These are phyloP conservation scores for Inonotus obliquus DNA, from an alignment of 1,284 basidiomycete species.

Conservation along the genomic window DNA sequence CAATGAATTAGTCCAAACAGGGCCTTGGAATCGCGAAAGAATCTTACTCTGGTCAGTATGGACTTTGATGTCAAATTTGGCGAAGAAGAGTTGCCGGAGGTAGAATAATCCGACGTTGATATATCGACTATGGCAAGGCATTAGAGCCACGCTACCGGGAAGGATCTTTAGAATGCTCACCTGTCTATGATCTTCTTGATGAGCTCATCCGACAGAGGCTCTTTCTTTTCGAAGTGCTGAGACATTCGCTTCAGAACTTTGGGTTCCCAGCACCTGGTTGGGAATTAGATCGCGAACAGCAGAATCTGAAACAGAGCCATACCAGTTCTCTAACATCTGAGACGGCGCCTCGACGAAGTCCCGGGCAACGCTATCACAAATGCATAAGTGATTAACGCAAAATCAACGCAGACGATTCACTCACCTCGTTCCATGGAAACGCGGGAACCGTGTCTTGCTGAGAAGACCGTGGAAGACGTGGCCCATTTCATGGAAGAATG, in stretches of 20 bases:
- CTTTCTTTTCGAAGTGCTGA: constrained; percentile 70
- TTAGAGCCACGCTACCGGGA: neutral
- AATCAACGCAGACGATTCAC: constrained; percentile 14
- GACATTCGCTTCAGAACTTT: constrained; percentile 72
- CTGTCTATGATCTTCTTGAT: constrained; percentile 78
- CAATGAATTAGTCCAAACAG: neutral
- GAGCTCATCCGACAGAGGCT: constrained; percentile 67
- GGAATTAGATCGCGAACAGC: neutral
- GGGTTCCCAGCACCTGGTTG: constrained; percentile 69
- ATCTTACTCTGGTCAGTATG: constrained; percentile 61
- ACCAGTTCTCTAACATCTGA: constrained; percentile 92
- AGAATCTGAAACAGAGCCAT: constrained; percentile 15
- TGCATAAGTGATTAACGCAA: constrained; percentile 1
- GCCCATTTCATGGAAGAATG: constrained; percentile 82
- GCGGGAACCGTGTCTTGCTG: constrained; percentile 63
- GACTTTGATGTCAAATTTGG: constrained; percentile 72
- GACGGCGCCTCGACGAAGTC: constrained; percentile 88
- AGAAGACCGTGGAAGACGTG: constrained; percentile 84
- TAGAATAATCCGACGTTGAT: constrained; percentile 78
- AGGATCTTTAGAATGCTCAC: constrained; percentile 34
- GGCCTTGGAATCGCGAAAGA: neutral
- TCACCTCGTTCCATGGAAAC: constrained; percentile 76
- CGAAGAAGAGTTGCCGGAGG: constrained; percentile 79
- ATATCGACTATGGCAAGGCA: constrained; percentile 49
- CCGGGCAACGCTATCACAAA: constrained; percentile 51